Base-by-base conservation (phyloP, 2,329 filamentous ascomycete species). In the Phaeosphaeriaceae sp. region DNA sequence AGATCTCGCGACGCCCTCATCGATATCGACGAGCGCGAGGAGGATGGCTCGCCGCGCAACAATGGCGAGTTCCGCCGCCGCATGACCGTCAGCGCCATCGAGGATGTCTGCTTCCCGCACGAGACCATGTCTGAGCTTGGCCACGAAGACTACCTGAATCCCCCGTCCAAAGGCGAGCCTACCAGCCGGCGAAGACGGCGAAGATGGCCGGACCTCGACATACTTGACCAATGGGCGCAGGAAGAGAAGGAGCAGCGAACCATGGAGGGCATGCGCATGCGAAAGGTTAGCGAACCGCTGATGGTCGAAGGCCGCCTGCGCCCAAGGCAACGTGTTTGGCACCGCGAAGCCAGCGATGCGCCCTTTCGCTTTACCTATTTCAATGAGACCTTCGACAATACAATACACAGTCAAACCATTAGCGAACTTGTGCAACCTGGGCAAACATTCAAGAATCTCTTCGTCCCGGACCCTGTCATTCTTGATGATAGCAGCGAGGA, bases 291-390 rank as follows among this genome's bases (percentile, higher is more conserved):
- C 6, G 95, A 99, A 74, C 95, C 95, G 10, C 89, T 97, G 71
- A 87, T 98, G 66, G 89, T 99, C 58, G 94, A 94, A 58, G 95
- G 95, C 0, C 87, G 95, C 53, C 81, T 99, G 46, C 88, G 95
- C 5, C 93, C 93, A 13, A 88, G 91, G 41, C 81, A 79, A 68
- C 88, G 91, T 66, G 86, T 86, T 15, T 99, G 94, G 94, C 94
- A 92, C 75, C 87, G 90, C 41, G 88, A 91, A 53, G 91, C 95
- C 63, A 93, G 97, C 60, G 94, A 97, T 64, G 88, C 90, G 0
- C 95, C 95, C 0, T 98, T 96, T 76, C 87, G 95, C 24, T 99
- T 97, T 76, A 98, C 95, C 0, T 99, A 99, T 77, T 99, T 99
- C 84, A 98, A 98, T 76, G 95, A 98, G 74, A 92, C 97, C 62